Evolutionary conservation across 305 asterid genomes (phyloP).

Genomic region (Fraxinus latifolia): DNA sequence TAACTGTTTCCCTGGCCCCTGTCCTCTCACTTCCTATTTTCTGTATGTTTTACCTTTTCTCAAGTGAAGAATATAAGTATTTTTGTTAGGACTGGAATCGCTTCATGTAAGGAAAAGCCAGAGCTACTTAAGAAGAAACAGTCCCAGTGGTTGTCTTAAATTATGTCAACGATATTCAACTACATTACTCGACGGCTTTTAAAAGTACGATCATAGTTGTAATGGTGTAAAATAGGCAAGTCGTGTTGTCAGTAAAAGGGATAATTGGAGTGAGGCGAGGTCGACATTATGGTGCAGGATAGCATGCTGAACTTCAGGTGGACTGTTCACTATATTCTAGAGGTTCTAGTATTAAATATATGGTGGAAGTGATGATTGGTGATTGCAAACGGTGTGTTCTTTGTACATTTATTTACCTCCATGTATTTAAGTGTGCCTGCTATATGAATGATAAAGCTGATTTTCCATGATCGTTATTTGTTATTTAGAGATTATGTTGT

Average conservation of each 20-base stretch:
- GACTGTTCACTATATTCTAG: background rate
- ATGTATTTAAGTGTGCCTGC: background rate
- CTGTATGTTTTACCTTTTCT: background rate
- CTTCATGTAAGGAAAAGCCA: background rate
- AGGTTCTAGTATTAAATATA: background rate
- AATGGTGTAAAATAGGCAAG: background rate
- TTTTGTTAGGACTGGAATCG: background rate
- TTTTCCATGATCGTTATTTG: background rate
- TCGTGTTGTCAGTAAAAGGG: background rate
- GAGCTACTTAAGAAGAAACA: background rate
- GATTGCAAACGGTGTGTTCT: background rate
- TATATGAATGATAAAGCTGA: background rate
- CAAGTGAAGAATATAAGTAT: background rate
- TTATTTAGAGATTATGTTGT: background rate
- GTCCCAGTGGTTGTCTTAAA: background rate
- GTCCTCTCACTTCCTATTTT: background rate
- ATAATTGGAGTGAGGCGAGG: background rate
- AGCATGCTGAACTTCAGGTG: background rate
- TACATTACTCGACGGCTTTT: background rate
- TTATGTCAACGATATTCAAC: background rate
- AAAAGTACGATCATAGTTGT: background rate
- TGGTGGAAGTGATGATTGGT: background rate
- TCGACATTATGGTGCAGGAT: background rate
- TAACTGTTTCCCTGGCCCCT: background rate
- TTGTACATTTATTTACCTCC: background rate